Evolutionary conservation across 176 grass and related monocot species (phyloP).

Genomic region (Oryza punctata): DNA sequence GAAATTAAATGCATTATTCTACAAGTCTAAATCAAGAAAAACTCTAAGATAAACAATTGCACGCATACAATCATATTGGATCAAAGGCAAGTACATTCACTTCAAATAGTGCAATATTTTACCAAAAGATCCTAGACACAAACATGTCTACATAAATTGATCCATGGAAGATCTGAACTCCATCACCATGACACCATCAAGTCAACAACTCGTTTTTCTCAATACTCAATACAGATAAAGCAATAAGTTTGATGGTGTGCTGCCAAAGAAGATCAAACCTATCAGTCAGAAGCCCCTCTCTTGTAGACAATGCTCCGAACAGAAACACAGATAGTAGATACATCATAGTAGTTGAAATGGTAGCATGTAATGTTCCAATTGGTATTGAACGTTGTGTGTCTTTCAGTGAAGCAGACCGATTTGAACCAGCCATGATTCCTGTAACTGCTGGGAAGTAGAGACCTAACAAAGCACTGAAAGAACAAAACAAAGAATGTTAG

Average conservation of each 20-base stretch:
- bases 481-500: neutral
- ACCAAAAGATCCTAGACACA: neutral
- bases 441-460: slow-evolving; percentile 95
- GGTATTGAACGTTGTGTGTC: slow-evolving; percentile 94
- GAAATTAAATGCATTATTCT: neutral
- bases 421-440: slow-evolving; percentile 97
- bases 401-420: slow-evolving; percentile 89
- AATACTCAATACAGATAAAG: neutral
- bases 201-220: neutral
- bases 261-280: slow-evolving; percentile 56
- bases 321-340: slow-evolving; percentile 82
- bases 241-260: slow-evolving; percentile 6
- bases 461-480: slow-evolving; percentile 78
- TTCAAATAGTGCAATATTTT: neutral
- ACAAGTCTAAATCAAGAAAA: neutral
- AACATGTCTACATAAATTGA: neutral
- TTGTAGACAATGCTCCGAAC: slow-evolving; percentile 87
- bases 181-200: neutral
- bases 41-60: neutral
- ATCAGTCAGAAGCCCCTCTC: slow-evolving; percentile 86
- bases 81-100: neutral
- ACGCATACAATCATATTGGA: neutral
- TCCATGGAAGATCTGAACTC: neutral
- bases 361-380: slow-evolving; percentile 80
- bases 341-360: slow-evolving; percentile 66